Conservation (phyloP, 108 stramenopile species). For the Cyclotella choctawhatcheeana region DNA sequence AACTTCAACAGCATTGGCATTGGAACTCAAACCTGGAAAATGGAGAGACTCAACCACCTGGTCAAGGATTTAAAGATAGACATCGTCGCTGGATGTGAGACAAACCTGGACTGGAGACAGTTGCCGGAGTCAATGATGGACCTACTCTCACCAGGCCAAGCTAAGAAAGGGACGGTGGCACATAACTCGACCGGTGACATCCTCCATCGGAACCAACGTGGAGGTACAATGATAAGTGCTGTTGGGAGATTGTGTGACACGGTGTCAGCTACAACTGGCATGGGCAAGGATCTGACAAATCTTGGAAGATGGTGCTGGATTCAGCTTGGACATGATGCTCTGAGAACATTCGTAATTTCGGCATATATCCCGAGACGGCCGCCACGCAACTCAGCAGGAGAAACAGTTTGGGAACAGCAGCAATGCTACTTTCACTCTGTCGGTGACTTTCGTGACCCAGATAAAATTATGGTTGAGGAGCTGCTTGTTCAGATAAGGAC, state of each 20-base stretch:
- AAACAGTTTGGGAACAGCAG: slow-evolving; percentile 20
- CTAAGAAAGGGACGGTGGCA: not conserved
- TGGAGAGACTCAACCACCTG: not conserved
- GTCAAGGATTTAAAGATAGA: not conserved
- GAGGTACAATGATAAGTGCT: not conserved
- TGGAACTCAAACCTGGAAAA: slow-evolving; percentile 6
- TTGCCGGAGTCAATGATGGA: not conserved
- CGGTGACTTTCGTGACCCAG: not conserved
- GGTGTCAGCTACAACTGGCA: not conserved
- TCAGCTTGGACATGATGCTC: not conserved
- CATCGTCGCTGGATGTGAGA: not conserved
- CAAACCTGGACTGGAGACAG: not conserved
- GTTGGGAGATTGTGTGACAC: not conserved
- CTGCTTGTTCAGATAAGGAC: not conserved
- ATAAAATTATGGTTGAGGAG: not conserved
- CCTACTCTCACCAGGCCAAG: not conserved
- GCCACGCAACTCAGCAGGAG: not conserved
- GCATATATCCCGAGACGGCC: slow-evolving; percentile 9
- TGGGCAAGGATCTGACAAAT: not conserved
- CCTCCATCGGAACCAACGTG: not conserved
- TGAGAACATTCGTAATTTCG: not conserved
- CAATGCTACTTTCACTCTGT: not conserved
- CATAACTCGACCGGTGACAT: slow-evolving; percentile 1
- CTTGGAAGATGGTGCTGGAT: slow-evolving; percentile 20
- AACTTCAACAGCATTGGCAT: slow-evolving; percentile 13